Conservation (phyloP, 371 early-diverging fungal species). For the Amoeboaphelidium occidentale region DNA sequence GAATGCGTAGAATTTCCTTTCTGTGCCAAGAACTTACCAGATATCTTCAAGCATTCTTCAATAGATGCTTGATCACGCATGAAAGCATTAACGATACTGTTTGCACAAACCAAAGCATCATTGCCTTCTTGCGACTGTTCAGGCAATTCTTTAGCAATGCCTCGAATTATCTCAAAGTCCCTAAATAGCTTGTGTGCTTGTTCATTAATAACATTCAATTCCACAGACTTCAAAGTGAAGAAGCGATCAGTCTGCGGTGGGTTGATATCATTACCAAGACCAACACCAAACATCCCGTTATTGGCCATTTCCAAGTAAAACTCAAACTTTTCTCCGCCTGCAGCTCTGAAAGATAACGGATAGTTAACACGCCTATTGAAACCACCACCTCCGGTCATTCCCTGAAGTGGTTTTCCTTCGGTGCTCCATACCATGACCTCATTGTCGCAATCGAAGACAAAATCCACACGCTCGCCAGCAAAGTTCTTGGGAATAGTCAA, state of each 20-base stretch:
- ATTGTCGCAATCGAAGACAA: conserved; percentile 56
- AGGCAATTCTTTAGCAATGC: conserved; percentile 48
- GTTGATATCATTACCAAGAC: conserved; percentile 24
- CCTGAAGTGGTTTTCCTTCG: conserved; percentile 59
- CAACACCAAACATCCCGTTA: conserved; percentile 77
- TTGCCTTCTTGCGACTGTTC: conserved; percentile 31
- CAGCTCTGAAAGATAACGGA: conserved; percentile 30
- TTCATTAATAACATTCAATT: conserved; percentile 39
- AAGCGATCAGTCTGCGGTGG: conserved; percentile 39
- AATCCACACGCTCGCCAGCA: conserved; percentile 32
- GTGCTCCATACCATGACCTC: conserved; percentile 71
- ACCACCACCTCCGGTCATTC: conserved; percentile 54
- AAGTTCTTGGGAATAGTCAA: conserved; percentile 35
- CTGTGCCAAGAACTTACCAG: conserved; percentile 28
- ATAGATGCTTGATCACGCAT: conserved; percentile 22
- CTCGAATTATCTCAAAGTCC: conserved; percentile 49
- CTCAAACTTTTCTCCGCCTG: conserved; percentile 27
- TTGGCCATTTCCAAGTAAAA: conserved; percentile 75
- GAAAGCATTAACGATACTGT: conserved; percentile 51
- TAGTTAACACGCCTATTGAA: conserved; percentile 49
- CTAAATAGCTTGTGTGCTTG: conserved; percentile 28
- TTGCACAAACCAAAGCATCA: conserved; percentile 53
- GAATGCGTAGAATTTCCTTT: conserved; percentile 6
- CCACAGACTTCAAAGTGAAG: conserved; percentile 22
- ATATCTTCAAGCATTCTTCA: conserved; percentile 22